Base-by-base conservation (phyloP, 179 eudicot genomes). In the Vitellaria paradoxa region DNA sequence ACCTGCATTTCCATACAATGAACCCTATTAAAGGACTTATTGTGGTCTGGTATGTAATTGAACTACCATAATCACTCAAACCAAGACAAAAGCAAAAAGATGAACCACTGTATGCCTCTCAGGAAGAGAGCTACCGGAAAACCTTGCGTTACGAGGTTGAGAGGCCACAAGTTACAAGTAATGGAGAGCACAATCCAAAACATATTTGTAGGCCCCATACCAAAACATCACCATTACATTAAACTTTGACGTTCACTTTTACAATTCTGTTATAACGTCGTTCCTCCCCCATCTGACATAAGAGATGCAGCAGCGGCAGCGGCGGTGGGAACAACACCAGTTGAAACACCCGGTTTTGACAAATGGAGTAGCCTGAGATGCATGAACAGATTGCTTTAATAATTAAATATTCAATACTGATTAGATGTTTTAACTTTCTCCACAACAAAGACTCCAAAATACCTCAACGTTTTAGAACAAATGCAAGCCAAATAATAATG, bases 251-350 rank as follows among this genome's bases (percentile, higher is more conserved):
- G 26, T 53, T 30, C 42, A 26, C 4, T 26, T 71, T 71, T 55
- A 9, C 15, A 26, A 53, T 26, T n/a, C 64, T n/a, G 50, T 76
- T 86, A 93, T 55, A 93, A 81, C 49, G 88, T 82, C 17, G 93
- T 86, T 79, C 94, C 91, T 81, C 94, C 93, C 17, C 95, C 97
- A 79, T 89, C 94, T 9, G 97, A 92, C 96, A 94, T 89, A 55
- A 94, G 89, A 77, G 98, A 91, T 14, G 98, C 98, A 80, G 97
- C 97, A 9, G 98, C 98, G 1, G 97, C 96, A 15, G 96, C 94
- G 72, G 97, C 97, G 60, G 96, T 94, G 7, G 97, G 96, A 71
- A 92, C 97, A 53, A 92, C 93, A 46, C 98, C 98, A 5, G 96
- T 92, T 68, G 92, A 77, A 72, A 88, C 84, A 18, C 94, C 97